Evolutionary conservation across 257 asterid species (phyloP).

Genomic region (Solanum chiquidenum): DNA sequence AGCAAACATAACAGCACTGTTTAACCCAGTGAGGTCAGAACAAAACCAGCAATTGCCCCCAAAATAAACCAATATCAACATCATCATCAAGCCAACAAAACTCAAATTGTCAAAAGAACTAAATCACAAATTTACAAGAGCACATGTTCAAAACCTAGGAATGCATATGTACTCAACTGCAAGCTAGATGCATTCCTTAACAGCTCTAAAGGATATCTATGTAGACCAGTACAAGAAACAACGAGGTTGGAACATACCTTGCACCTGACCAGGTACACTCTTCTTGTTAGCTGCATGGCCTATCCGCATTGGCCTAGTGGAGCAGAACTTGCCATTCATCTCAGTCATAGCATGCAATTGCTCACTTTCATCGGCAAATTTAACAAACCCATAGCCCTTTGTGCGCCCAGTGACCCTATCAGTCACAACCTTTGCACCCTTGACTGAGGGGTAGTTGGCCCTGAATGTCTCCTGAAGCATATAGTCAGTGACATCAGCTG

Average conservation of each 20-base stretch:
- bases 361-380: conserved; percentile 76
- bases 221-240: background rate
- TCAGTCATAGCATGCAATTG: conserved; percentile 81
- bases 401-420: conserved; percentile 82
- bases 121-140: conserved; percentile 8
- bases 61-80: conserved; percentile 18
- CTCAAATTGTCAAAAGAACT: conserved; percentile 13
- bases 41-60: conserved; percentile 1
- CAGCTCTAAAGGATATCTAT: conserved; percentile 5
- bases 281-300: conserved; percentile 96
- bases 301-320: conserved; percentile 89
- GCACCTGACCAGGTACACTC: conserved; percentile 46
- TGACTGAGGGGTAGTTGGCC: conserved; percentile 59
- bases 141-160: background rate
- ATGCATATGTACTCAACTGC: background rate
- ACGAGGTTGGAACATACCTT: conserved; percentile 31
- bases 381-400: conserved; percentile 90
- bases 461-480: conserved; percentile 84
- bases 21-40: conserved; percentile 20
- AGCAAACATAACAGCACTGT: conserved; percentile 2
- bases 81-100: conserved; percentile 26
- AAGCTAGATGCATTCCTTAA: background rate
- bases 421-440: conserved; percentile 84
- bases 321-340: conserved; percentile 89
- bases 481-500: conserved; percentile 87